These are phyloP conservation scores for Tetrastigma voinierianum DNA, from an alignment of 164 flowering plant species.

Conservation along the genomic window DNA sequence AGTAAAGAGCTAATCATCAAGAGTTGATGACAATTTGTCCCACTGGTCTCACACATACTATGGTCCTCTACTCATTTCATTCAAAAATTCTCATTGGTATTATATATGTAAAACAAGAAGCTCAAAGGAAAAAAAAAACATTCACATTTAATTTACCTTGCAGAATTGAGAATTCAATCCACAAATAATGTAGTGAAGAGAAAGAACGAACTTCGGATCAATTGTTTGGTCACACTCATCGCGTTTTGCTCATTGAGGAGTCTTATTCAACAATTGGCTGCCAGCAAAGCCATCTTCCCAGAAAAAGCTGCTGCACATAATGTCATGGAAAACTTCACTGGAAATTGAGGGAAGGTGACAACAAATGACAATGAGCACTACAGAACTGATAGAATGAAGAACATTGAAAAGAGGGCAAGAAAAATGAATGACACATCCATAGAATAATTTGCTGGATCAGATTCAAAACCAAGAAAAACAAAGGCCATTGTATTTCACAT, in stretches of 20 bases:
- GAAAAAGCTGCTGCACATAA: background rate
- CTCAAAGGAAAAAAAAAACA: slow-evolving; percentile 8
- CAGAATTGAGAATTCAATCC: background rate
- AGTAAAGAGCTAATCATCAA: slow-evolving; percentile 25
- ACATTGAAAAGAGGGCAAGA: background rate
- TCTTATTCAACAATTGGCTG: slow-evolving; percentile 21
- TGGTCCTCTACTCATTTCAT: slow-evolving; percentile 5
- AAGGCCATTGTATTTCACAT: too few species aligned
- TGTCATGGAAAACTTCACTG: background rate
- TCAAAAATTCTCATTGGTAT: background rate
- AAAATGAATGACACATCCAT: background rate
- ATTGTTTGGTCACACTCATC: slow-evolving; percentile 37
- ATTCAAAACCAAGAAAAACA: too few species aligned
- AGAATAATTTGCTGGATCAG: too few species aligned
- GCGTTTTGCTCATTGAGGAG: slow-evolving; percentile 36
- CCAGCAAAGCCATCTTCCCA: slow-evolving; percentile 3
- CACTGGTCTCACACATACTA: slow-evolving; percentile 8
- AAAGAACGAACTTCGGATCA: background rate
- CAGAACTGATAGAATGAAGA: background rate
- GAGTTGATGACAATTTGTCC: slow-evolving; percentile 33
- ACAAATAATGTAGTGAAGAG: background rate
- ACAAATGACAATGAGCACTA: background rate
- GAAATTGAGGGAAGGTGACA: background rate
- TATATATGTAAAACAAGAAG: slow-evolving; percentile 11
- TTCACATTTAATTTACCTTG: background rate